Evolutionary conservation across 2,329 filamentous ascomycete genomes (phyloP), one percentile per base, ranked within the genome.

Genomic region (Beauveria australis): DNA sequence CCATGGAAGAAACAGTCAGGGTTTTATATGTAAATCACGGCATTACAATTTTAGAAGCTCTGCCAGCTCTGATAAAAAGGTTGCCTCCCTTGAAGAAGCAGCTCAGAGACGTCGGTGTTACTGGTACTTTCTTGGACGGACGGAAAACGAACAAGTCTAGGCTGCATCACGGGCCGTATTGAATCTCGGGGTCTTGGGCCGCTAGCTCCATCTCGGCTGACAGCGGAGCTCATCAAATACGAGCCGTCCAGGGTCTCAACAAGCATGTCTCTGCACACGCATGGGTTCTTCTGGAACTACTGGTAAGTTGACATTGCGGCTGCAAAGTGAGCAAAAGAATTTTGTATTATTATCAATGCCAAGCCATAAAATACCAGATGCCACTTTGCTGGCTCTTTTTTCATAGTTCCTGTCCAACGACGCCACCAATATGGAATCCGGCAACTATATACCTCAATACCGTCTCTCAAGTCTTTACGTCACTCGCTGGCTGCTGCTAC

Each of bases 221-320:
- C 54, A 28, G 43, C 55, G 37, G 46, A 58, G 24, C 46, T 30
- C 46, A n/a, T n/a, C n/a, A n/a, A 51, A 51, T 58, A 58, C 55
- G 55, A 58, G 55, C 55, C 22, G 22, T 22, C 22, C 1, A 24
- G 46, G 33, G 46, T 54, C 22, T 19, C 37, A 19, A 40, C 52
- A 41, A 26, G 52, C 37, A 22, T 47, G 26, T 24, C 10, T 18
- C 44, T 16, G 55, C 51, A 46, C 8, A 19, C 30, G 46, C 33
- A 58, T 58, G 22, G 43, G 16, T 49, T n/a, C 46, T 22, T 12
- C 3, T n/a, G 14, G 16, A 14, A 58, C 16, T 18, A 37, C 33
- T 37, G 33, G 1, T 16, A n/a, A 18, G 41, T 33, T 16, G 19
- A 41, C 51, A n/a, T 28, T 22, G 33, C 14, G 3, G 3, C 24